A percentile compares a stretch with the other conserved stretches of the same genome.
Evolutionary conservation across 2,329 filamentous ascomycete genomes (phyloP).

Genomic region (Aspergillus pseudoglaucus): DNA sequence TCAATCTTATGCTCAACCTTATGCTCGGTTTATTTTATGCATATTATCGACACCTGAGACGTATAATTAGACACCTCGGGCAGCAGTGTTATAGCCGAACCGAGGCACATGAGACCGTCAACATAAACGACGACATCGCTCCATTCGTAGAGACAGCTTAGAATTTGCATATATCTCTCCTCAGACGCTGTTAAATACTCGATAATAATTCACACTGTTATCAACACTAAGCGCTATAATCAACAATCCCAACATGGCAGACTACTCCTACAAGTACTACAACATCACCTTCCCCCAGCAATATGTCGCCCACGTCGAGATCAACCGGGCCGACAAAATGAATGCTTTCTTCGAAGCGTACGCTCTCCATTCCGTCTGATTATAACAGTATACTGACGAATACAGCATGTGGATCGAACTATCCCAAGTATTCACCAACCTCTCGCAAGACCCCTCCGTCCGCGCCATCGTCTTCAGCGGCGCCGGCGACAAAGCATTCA

Average conservation of each 20-base stretch:
- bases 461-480: constrained; percentile 74
- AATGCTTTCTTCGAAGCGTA: constrained; percentile 74
- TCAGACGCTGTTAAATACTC: background rate
- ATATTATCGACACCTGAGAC: background rate
- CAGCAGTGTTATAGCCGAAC: background rate
- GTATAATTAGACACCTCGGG: background rate
- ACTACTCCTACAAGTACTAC: constrained; percentile 51
- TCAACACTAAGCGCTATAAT: background rate
- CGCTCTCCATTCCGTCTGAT: constrained; percentile 9
- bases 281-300: constrained; percentile 64
- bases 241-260: constrained; percentile 14
- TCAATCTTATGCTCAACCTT: too few species aligned
- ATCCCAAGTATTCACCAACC: constrained; percentile 60
- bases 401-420: constrained; percentile 77
- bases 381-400: background rate
- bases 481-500: constrained; percentile 77
- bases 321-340: constrained; percentile 78
- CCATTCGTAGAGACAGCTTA: too few species aligned
- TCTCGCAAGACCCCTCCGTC: constrained; percentile 66
- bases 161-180: background rate
- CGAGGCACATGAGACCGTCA: background rate
- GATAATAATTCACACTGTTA: background rate
- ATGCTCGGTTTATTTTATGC: too few species aligned
- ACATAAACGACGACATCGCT: too few species aligned
- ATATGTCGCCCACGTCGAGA: constrained; percentile 83